Percentiles rank a stretch among this genome's conserved stretches.
phyloP scores from a whole-genome alignment of 495 filamentous ascomycete species.

The Aspergillus baeticus region DNA sequence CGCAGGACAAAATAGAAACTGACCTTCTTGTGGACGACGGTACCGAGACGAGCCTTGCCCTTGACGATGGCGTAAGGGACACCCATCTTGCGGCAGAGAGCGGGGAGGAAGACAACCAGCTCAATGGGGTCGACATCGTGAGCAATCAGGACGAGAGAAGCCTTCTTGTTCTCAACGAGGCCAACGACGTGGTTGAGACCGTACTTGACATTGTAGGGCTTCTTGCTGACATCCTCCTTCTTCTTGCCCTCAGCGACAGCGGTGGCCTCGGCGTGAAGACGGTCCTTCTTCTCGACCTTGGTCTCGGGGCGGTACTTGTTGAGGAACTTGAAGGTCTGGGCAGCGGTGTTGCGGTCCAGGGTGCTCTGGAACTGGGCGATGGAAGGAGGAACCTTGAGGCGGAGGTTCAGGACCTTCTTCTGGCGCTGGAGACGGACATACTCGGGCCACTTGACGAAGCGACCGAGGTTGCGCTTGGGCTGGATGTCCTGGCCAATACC shows the following conservation, averaged over 20 bases:
- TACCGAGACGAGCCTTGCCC: constrained; percentile 98
- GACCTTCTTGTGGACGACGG: constrained; percentile 99
- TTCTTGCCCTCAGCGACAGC: constrained; percentile 98
- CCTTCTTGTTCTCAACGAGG: constrained; percentile 99
- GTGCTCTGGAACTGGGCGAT: constrained; percentile 97
- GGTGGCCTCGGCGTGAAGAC: constrained; percentile 94
- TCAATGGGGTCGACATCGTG: constrained; percentile 99
- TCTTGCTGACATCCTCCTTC: constrained; percentile 99
- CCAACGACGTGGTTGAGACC: constrained; percentile 99
- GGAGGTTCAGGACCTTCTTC: constrained; percentile 98
- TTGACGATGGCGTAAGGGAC: constrained; percentile 98
- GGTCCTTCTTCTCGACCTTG: constrained; percentile 99
- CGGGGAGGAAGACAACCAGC: constrained; percentile 97
- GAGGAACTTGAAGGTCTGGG: constrained; percentile 96
- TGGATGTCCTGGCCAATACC: constrained; percentile 99
- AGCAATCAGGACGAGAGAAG: constrained; percentile 92
- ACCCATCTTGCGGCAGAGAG: constrained; percentile 99
- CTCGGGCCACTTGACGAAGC: constrained; percentile 99
- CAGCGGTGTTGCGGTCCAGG: constrained; percentile 97
- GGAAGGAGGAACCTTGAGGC: constrained; percentile 96
- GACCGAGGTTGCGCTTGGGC: constrained; percentile 93
- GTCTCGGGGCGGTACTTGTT: constrained; percentile 99
- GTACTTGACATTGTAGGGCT: constrained; percentile 99
- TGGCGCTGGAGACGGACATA: constrained; percentile 99
- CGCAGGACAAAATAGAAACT: constrained; percentile 5